Evolutionary conservation across 2,329 filamentous ascomycete genomes (phyloP), one percentile per base, ranked within the genome.

Genomic region (Cladophialophora psammophila): DNA sequence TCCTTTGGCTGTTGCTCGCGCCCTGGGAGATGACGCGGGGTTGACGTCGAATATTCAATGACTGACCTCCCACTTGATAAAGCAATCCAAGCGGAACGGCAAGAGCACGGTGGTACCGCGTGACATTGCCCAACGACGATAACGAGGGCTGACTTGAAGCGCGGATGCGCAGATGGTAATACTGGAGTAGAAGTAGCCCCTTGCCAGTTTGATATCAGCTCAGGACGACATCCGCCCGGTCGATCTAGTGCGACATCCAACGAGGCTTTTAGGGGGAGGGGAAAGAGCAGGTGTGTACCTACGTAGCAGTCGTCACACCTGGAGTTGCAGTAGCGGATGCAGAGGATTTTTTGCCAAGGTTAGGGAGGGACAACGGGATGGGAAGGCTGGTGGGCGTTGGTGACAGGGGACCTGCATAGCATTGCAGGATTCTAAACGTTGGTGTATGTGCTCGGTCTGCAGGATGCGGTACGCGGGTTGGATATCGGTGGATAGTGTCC

Each of bases 371-470:
- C 40, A 42, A n/a, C 40, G n/a, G 13, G 40, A 42, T 20, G 26
- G 7, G 18, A 26, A 20, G 45, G 45, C 45, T 26, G 26, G 26
- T 26, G 26, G 26, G 26, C 26, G 20, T 12, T 3, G 38, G 45
- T 50, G 45, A 50, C 45, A 50, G 45, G 45, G 45, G 15, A 50
- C 45, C 18, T 50, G 45, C 45, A 50, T 50, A 50, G 45, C 18
- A 20, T 50, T 26, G 45, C 45, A 50, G 45, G 26, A 26, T 26
- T 26, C 26, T 26, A 26, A 26, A 26, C 26, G 45, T 50, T 10
- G 45, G 45, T 50, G 45, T 20, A 50, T 50, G 45, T 20, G 10
- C 26, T 26, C 26, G 26, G 26, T 26, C 26, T 10, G 45, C 45
- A 13, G 18, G 26, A 50, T 50, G 45, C 45, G 45, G 45, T 13